Conservation (phyloP, 192 early-diverging fungal genomes). For the Podila epicladia region DNA sequence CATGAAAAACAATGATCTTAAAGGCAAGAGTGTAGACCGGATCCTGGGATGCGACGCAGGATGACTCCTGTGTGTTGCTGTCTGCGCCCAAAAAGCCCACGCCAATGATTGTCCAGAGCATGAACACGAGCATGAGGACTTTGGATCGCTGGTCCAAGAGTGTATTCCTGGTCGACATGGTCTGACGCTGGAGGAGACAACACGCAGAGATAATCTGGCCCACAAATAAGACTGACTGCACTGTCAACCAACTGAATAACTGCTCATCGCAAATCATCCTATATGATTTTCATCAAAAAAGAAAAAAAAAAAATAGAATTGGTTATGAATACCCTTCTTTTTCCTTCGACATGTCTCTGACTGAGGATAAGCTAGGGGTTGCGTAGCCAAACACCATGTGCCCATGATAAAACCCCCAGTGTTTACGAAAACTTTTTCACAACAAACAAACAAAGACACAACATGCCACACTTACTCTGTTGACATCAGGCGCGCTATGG, state of each 20-base stretch:
- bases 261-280: slow-evolving; percentile 49
- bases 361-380: too few species aligned
- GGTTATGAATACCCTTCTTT: too few species aligned
- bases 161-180: slow-evolving; percentile 24
- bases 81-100: slow-evolving; percentile 36
- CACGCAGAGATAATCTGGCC: slow-evolving; percentile 30
- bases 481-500: slow-evolving; percentile 26
- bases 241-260: slow-evolving; percentile 48
- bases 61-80: slow-evolving; percentile 6
- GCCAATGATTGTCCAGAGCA: slow-evolving; percentile 50
- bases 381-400: too few species aligned
- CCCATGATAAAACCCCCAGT: too few species aligned
- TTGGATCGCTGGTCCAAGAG: slow-evolving; percentile 29
- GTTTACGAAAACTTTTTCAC: not conserved
- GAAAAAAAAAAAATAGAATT: too few species aligned
- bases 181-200: slow-evolving; percentile 32
- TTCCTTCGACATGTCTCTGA: too few species aligned
- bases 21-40: slow-evolving; percentile 32
- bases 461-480: slow-evolving; percentile 28
- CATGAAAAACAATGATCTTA: slow-evolving; percentile 49
- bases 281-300: not conserved
- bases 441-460: not conserved
- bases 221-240: slow-evolving; percentile 38
- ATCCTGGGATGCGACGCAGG: slow-evolving; percentile 27
- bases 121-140: slow-evolving; percentile 28